These are phyloP conservation scores for Ustilago sp. DNA, from an alignment of 1,284 basidiomycete species.

Conservation along the genomic window DNA sequence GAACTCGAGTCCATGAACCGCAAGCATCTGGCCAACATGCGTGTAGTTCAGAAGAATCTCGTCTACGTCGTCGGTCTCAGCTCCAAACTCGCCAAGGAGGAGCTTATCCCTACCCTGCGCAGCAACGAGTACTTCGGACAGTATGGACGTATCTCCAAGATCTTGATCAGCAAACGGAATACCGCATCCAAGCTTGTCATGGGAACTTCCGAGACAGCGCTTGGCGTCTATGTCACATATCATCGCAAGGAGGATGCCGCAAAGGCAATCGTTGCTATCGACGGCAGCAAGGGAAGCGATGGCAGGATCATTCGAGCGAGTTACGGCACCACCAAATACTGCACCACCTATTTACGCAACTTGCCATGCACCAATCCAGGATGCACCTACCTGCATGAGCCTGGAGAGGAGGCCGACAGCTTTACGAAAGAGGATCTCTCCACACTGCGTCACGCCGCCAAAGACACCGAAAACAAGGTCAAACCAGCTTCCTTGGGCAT, in stretches of 20 bases:
- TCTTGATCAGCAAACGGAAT: constrained; percentile 90
- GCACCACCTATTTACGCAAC: constrained; percentile 92
- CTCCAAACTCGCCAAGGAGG: constrained; percentile 93
- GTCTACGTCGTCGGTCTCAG: constrained; percentile 94
- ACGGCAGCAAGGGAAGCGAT: constrained; percentile 77
- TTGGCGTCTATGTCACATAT: constrained; percentile 97
- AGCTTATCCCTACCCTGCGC: constrained; percentile 93
- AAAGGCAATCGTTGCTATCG: constrained; percentile 89
- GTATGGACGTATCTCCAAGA: constrained; percentile 97
- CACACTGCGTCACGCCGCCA: constrained; percentile 67
- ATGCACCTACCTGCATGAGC: constrained; percentile 96
- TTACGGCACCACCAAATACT: constrained; percentile 97
- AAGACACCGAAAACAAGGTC: constrained; percentile 67
- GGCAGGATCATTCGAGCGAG: constrained; percentile 80
- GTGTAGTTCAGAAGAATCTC: constrained; percentile 95
- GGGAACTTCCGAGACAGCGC: constrained; percentile 76
- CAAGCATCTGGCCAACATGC: constrained; percentile 89
- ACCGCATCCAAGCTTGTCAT: constrained; percentile 74
- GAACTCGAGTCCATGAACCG: constrained; percentile 90
- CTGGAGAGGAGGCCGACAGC: constrained; percentile 97
- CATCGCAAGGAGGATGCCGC: constrained; percentile 94
- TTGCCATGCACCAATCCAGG: constrained; percentile 85
- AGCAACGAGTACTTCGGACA: constrained; percentile 98
- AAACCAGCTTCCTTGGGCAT: constrained; percentile 60
- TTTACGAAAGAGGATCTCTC: constrained; percentile 72